Evolutionary conservation across 208 protist species (phyloP).

Genomic region (Trypanosoma scelopori): DNA sequence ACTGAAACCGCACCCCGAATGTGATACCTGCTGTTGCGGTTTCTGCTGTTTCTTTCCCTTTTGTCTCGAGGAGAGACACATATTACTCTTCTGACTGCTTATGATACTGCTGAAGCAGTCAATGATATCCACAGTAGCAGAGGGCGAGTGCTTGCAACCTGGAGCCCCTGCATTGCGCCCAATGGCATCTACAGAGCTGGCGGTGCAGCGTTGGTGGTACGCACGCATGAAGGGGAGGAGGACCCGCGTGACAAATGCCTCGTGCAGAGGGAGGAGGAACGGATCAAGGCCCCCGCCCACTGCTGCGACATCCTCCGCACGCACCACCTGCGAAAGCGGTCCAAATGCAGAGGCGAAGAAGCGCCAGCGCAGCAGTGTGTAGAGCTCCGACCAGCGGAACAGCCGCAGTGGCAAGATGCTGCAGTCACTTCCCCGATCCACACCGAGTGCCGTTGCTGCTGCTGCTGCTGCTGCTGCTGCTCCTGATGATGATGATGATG

Average conservation of each 20-base stretch:
- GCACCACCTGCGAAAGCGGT: constrained; percentile 18
- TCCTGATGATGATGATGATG: background rate
- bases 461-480: too few relatives aligned
- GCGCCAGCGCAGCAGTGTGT: constrained; percentile 22
- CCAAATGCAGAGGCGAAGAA: constrained; percentile 25
- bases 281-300: constrained; percentile 28
- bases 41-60: constrained; percentile 1
- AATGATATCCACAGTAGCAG: constrained; percentile 22
- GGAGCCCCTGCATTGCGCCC: background rate
- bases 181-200: background rate
- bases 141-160: background rate
- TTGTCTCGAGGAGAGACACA: background rate
- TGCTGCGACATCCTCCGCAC: constrained; percentile 14
- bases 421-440: background rate
- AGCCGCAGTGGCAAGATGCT: background rate
- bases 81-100: background rate
- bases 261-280: constrained; percentile 47
- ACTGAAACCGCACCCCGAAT: background rate
- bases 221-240: constrained; percentile 51
- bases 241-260: constrained; percentile 36
- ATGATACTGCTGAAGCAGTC: constrained; percentile 21
- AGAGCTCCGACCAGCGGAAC: constrained; percentile 21
- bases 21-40: background rate
- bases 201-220: constrained; percentile 28
- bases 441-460: too few relatives aligned